These are phyloP conservation scores for Populus pruinosa DNA, from an alignment of 345 rosid genomes.

Conservation along the genomic window DNA sequence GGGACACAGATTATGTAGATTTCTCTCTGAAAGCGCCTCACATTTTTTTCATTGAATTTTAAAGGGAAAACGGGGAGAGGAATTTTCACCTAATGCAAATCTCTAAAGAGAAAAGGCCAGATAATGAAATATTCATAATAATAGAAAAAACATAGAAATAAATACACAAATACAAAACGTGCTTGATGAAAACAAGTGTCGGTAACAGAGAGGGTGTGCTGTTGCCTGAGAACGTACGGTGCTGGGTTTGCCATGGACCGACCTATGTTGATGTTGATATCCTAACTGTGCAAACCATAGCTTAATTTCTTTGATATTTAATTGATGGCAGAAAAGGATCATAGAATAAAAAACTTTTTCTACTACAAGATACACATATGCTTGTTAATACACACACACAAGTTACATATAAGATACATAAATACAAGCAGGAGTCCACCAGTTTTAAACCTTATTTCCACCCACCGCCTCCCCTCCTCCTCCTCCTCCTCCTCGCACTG, in stretches of 20 bases:
- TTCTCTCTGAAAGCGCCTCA: not conserved
- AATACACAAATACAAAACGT: not conserved
- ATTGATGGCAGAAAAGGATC: not conserved
- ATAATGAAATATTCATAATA: not conserved
- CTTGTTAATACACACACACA: not conserved
- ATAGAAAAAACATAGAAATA: not conserved
- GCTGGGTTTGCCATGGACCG: conserved; percentile 19
- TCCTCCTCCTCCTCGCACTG: not conserved
- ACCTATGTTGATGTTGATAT: conserved; percentile 16
- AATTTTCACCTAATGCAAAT: not conserved
- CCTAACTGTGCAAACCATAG: conserved; percentile 14
- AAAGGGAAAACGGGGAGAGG: not conserved
- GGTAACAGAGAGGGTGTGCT: conserved; percentile 6
- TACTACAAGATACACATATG: not conserved
- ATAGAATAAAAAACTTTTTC: not conserved
- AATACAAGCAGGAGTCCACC: not conserved
- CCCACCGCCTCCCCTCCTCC: conserved; percentile 10
- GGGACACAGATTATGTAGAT: not conserved
- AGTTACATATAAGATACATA: not conserved
- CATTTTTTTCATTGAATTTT: not conserved
- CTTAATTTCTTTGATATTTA: not conserved
- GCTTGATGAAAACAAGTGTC: conserved; percentile 4
- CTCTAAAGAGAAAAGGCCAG: not conserved
- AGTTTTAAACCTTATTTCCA: conserved; percentile 15
- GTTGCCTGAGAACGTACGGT: conserved; percentile 11